These are phyloP conservation scores for Eucalyptus cloeziana DNA, from an alignment of 345 rosid species.

Conservation along the genomic window DNA sequence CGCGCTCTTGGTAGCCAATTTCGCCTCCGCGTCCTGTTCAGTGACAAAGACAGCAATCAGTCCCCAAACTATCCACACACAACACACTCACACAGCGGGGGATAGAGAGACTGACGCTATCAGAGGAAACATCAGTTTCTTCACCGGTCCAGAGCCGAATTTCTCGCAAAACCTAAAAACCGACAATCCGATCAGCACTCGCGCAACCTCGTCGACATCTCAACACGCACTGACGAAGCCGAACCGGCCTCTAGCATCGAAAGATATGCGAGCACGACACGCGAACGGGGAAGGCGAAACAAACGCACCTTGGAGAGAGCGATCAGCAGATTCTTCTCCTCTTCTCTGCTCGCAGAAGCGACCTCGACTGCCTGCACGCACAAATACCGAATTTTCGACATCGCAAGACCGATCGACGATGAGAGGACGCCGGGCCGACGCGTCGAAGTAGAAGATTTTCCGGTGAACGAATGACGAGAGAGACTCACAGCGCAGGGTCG, in stretches of 20 bases:
- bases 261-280: background rate
- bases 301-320: constrained; percentile 44
- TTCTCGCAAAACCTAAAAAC: constrained; percentile 27
- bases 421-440: background rate
- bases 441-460: background rate
- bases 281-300: background rate
- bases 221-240: background rate
- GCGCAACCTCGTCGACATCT: background rate
- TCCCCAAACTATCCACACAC: background rate
- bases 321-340: constrained; percentile 34
- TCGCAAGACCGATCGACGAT: background rate
- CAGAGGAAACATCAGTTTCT: background rate
- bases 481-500: constrained; percentile 20
- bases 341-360: constrained; percentile 8
- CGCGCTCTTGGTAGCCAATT: background rate
- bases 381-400: background rate
- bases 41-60: background rate
- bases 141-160: constrained; percentile 29
- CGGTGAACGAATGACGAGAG: background rate
- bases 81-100: background rate
- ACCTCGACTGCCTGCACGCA: constrained; percentile 9
- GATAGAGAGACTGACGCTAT: background rate
- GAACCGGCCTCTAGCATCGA: background rate
- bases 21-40: background rate
- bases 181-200: background rate